Conservation (phyloP, 768 basidiomycete genomes). For the Collybia mongolica region DNA sequence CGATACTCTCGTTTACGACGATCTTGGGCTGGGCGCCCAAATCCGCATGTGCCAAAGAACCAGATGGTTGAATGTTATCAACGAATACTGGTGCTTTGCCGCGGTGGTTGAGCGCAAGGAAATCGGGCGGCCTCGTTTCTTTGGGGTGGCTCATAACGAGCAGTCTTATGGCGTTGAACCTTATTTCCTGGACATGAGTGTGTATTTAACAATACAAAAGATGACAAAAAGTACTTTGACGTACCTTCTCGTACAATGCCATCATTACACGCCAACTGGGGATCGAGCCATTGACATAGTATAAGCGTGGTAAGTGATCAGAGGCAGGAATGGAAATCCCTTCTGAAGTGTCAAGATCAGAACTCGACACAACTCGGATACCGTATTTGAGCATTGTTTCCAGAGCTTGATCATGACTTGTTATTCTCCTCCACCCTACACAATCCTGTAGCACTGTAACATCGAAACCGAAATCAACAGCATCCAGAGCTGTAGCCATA, state of each 20-base stretch:
- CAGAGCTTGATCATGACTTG: constrained; percentile 20
- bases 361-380: constrained; percentile 2
- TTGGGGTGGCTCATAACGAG: constrained; percentile 25
- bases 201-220: too few relatives aligned
- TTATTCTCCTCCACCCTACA: constrained; percentile 22
- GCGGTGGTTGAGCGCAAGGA: constrained; percentile 25
- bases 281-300: constrained; percentile 27
- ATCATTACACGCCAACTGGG: constrained; percentile 27
- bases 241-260: constrained; percentile 25
- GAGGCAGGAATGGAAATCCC: constrained; percentile 4
- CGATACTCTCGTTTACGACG: constrained; percentile 25
- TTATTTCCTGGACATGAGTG: constrained; percentile 13
- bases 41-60: not conserved
- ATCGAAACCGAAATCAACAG: constrained; percentile 14
- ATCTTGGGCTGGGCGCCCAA: not conserved
- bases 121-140: constrained; percentile 21
- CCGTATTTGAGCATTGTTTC: constrained; percentile 15
- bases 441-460: constrained; percentile 22
- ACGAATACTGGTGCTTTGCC: constrained; percentile 25
- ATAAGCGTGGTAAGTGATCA: constrained; percentile 14
- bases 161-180: constrained; percentile 16
- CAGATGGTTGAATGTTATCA: constrained; percentile 9
- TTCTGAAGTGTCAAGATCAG: constrained; percentile 8
- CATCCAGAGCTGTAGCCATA: constrained; percentile 21
- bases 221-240: too few relatives aligned